These are phyloP conservation scores for Metschnikowia lachancei DNA, from an alignment of 805 yeast species.

Conservation along the genomic window DNA sequence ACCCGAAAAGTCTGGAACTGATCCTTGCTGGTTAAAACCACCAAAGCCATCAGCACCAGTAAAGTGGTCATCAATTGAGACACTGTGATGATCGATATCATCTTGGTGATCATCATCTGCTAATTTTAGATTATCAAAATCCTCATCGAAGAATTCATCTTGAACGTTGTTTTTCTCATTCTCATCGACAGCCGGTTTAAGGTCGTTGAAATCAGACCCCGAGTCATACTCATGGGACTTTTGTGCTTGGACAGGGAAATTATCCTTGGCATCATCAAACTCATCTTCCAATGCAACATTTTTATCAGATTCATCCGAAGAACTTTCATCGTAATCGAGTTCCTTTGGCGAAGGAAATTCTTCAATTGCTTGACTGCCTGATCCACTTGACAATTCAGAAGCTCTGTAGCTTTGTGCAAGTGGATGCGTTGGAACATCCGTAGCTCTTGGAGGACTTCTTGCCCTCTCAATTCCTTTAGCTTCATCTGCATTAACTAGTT, in stretches of 20 bases:
- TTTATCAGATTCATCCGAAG: constrained; percentile 39
- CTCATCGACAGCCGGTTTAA: constrained; percentile 31
- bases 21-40: constrained; percentile 17
- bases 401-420: constrained; percentile 13
- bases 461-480: constrained; percentile 24
- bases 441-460: not conserved
- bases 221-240: constrained; percentile 25
- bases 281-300: constrained; percentile 21
- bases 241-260: constrained; percentile 19
- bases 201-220: constrained; percentile 38
- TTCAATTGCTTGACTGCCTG: constrained; percentile 20
- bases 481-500: constrained; percentile 53
- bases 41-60: constrained; percentile 32
- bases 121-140: constrained; percentile 37
- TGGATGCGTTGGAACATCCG: constrained; percentile 8
- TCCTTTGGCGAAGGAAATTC: constrained; percentile 67
- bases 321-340: constrained; percentile 51
- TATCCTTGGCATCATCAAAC: constrained; percentile 35
- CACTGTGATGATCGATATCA: constrained; percentile 25
- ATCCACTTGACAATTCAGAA: constrained; percentile 8
- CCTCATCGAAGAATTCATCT: constrained; percentile 37
- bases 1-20: constrained; percentile 11
- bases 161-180: constrained; percentile 2
- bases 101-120: constrained; percentile 31
- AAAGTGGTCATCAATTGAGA: constrained; percentile 39